A percentile compares a stretch with the other conserved stretches of the same genome.
These are phyloP conservation scores for Fraxinus paxiana DNA, from an alignment of 305 asterid genomes.

Conservation along the genomic window DNA sequence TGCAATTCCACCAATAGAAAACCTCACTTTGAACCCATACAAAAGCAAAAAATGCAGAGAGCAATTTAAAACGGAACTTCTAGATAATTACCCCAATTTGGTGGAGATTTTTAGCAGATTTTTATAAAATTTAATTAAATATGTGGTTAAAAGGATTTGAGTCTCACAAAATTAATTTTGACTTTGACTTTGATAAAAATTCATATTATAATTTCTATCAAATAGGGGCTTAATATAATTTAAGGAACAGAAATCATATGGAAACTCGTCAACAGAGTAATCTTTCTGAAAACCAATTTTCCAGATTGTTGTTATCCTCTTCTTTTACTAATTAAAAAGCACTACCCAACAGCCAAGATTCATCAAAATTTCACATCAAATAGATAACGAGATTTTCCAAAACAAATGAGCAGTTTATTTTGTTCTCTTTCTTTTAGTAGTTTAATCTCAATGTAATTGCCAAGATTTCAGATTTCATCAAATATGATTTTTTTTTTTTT, in stretches of 20 bases:
- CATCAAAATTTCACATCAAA: neutral
- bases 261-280: neutral
- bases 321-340: slow-evolving; percentile 3
- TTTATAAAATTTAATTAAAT: too few species aligned
- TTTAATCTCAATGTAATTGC: neutral
- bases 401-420: neutral
- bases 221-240: neutral
- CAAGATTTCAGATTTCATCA: neutral
- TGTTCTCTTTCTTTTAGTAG: neutral
- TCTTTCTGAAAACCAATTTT: neutral
- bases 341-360: slow-evolving; percentile 4
- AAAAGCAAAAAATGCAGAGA: neutral
- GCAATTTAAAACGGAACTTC: neutral
- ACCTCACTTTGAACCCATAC: slow-evolving; percentile 1
- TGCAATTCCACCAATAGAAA: slow-evolving; percentile 12
- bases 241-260: neutral
- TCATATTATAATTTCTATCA: too few species aligned
- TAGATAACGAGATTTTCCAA: neutral
- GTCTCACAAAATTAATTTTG: too few species aligned
- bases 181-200: too few species aligned
- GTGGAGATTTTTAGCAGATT: too few species aligned
- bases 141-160: too few species aligned
- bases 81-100: neutral
- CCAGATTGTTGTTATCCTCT: neutral
- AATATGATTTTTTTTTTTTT: neutral